Percentiles rank a stretch among this genome's conserved stretches.
Evolutionary conservation across 202 grass and related monocot genomes (phyloP).

Genomic region (Eragrostis tef): DNA sequence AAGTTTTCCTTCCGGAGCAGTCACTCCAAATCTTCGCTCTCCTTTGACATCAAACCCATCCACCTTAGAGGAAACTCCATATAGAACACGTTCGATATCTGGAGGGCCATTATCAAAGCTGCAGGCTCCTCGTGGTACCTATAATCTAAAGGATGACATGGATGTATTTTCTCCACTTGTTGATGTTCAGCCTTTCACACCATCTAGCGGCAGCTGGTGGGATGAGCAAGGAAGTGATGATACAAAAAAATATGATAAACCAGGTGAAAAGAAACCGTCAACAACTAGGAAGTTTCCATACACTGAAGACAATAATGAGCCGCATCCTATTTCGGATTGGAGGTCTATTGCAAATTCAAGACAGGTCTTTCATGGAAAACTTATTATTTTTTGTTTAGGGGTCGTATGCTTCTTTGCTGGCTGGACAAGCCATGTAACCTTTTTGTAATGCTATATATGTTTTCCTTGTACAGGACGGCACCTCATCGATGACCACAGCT

Average conservation of each 20-base stretch:
- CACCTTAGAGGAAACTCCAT: constrained; percentile 62
- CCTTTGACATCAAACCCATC: constrained; percentile 55
- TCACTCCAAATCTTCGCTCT: constrained; percentile 61
- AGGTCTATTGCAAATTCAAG: constrained; percentile 66
- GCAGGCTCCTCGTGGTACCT: constrained; percentile 69
- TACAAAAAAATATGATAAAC: constrained; percentile 67
- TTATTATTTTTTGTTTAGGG: constrained; percentile 44
- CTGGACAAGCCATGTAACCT: constrained; percentile 14
- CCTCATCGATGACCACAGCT: constrained; percentile 45
- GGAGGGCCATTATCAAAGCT: constrained; percentile 67
- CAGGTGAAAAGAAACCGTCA: constrained; percentile 62
- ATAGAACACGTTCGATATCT: constrained; percentile 51
- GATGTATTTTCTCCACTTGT: constrained; percentile 99
- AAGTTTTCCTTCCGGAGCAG: constrained; percentile 57
- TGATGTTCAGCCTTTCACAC: constrained; percentile 93
- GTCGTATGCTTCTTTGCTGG: constrained; percentile 13
- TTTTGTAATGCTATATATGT: constrained; percentile 43
- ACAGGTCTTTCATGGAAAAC: constrained; percentile 61
- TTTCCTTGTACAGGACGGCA: constrained; percentile 62
- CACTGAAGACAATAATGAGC: constrained; percentile 64
- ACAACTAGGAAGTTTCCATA: constrained; percentile 66
- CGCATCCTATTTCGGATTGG: constrained; percentile 76
- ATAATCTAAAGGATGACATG: constrained; percentile 95
- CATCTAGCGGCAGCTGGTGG: constrained; percentile 81
- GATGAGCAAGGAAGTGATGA: constrained; percentile 79